phyloP scores from a whole-genome alignment of 441 rosid species.

The Gossypium davidsonii region DNA sequence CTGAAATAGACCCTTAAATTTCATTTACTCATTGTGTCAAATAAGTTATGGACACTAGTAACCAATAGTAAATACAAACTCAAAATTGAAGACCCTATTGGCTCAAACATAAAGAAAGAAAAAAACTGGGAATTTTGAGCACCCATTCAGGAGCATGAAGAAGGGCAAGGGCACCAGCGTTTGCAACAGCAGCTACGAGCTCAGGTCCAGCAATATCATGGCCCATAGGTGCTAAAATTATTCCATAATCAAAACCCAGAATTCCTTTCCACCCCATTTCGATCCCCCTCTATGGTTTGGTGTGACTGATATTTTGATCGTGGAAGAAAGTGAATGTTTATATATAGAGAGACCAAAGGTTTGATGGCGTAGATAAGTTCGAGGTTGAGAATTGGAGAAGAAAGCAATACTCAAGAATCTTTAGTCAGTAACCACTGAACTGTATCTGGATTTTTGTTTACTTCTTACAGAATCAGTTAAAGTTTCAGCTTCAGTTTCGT shows the following conservation, averaged over 20 bases:
- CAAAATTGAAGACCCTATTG: background rate
- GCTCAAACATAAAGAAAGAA: background rate
- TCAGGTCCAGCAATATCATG: constrained; percentile 83
- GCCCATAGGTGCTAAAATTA: constrained; percentile 74
- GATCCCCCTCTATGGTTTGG: background rate
- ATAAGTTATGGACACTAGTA: too few species aligned
- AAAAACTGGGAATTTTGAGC: background rate
- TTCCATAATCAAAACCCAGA: constrained; percentile 72
- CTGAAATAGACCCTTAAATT: too few species aligned
- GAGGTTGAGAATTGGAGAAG: background rate
- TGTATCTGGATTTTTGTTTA: background rate
- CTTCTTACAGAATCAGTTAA: too few species aligned
- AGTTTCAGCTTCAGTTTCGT: too few species aligned
- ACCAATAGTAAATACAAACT: too few species aligned
- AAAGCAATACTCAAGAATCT: background rate
- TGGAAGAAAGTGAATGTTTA: background rate
- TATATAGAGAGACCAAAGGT: background rate
- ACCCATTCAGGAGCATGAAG: constrained; percentile 89
- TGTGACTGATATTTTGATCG: background rate
- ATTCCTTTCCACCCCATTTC: constrained; percentile 74
- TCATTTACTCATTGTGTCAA: too few species aligned
- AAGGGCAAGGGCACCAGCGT: constrained; percentile 73
- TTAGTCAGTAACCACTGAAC: background rate
- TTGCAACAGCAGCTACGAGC: constrained; percentile 87
- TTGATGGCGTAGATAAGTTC: background rate